Evolutionary conservation across 129 eudicot genomes (phyloP).

Genomic region (Tagetes erecta): DNA sequence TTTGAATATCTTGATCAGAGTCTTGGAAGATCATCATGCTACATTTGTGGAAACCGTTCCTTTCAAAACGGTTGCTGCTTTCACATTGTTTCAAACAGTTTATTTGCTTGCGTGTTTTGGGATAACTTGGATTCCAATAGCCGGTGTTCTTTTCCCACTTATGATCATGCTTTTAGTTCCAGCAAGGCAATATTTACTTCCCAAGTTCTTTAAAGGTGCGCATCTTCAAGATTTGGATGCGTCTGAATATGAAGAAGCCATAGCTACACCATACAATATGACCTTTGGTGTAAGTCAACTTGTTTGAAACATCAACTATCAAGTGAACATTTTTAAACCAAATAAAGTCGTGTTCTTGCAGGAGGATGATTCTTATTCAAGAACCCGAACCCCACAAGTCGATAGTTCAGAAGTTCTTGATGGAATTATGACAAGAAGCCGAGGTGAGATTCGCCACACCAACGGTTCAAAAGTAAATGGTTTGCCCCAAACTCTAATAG

Average conservation of each 20-base stretch:
- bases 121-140: conserved; percentile 95
- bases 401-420: conserved; percentile 76
- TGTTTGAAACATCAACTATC: conserved; percentile 13
- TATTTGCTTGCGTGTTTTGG: conserved; percentile 87
- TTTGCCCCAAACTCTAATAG: conserved; percentile 48
- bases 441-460: conserved; percentile 76
- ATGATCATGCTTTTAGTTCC: conserved; percentile 98
- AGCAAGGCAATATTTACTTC: conserved; percentile 85
- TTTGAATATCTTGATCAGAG: conserved; percentile 45
- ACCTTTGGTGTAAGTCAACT: conserved; percentile 63
- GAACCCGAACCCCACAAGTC: conserved; percentile 36
- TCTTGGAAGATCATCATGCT: conserved; percentile 86
- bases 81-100: conserved; percentile 82
- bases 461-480: conserved; percentile 68
- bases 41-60: conserved; percentile 92
- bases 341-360: conserved; percentile 30
- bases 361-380: conserved; percentile 53
- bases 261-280: conserved; percentile 62
- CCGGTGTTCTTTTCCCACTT: conserved; percentile 93
- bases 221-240: conserved; percentile 98
- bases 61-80: conserved; percentile 68
- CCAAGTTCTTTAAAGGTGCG: conserved; percentile 82
- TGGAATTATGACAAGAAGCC: conserved; percentile 81
- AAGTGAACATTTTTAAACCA: conserved; percentile 9
- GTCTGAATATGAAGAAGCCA: conserved; percentile 91